These are phyloP conservation scores for Alternaria angustiovoidea DNA, from an alignment of 2,329 filamentous ascomycete genomes.

Conservation along the genomic window DNA sequence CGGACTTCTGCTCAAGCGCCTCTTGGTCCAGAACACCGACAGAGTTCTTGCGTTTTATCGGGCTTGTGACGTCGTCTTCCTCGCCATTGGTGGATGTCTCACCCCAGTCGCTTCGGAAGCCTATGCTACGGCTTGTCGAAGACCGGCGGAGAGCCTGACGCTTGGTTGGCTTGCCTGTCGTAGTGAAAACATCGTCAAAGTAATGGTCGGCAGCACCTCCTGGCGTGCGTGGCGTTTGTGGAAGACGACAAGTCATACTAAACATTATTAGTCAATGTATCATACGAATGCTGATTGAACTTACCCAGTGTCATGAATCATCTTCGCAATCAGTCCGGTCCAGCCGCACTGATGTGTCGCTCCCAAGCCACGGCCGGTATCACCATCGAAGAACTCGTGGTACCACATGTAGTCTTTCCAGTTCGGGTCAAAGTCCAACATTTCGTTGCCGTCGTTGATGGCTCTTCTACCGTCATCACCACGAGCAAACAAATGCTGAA, in stretches of 20 bases:
- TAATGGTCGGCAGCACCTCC: constrained; percentile 86
- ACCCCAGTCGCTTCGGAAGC: constrained; percentile 77
- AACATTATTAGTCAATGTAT: constrained; percentile 53
- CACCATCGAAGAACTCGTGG: constrained; percentile 96
- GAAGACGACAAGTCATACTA: constrained; percentile 52
- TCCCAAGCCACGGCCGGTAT: constrained; percentile 86
- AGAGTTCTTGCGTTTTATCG: constrained; percentile 52
- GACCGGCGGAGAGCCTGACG: constrained; percentile 73
- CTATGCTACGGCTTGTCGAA: constrained; percentile 84
- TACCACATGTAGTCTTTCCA: constrained; percentile 97
- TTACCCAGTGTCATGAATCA: constrained; percentile 98
- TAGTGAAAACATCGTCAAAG: constrained; percentile 88
- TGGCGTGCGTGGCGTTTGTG: constrained; percentile 90
- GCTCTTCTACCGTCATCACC: constrained; percentile 86
- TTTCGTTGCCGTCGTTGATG: constrained; percentile 84
- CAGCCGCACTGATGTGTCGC: constrained; percentile 96
- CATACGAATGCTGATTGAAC: constrained; percentile 43
- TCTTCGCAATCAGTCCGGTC: constrained; percentile 93
- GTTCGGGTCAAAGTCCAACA: constrained; percentile 87
- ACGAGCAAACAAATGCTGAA: constrained; percentile 89
- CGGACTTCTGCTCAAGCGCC: constrained; percentile 51
- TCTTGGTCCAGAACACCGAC: constrained; percentile 64
- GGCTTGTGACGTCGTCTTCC: constrained; percentile 42
- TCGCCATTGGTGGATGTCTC: constrained; percentile 53
- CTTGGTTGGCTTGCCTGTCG: constrained; percentile 52